Percentiles rank a stretch among this genome's conserved stretches.
phyloP scores from a whole-genome alignment of 75 land plant species.

The Picea sitchensis region DNA sequence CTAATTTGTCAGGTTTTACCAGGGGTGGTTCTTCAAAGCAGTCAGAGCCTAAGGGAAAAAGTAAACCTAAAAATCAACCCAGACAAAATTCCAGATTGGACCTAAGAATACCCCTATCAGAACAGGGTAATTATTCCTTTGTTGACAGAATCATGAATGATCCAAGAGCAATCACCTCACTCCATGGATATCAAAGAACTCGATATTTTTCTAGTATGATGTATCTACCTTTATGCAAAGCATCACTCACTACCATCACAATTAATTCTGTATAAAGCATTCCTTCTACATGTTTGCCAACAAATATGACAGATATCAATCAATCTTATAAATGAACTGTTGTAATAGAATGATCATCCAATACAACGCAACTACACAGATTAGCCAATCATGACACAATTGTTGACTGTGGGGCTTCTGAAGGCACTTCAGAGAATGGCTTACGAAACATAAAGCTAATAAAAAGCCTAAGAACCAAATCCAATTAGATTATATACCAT shows the following conservation, averaged over 20 bases:
- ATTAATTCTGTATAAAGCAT: not conserved
- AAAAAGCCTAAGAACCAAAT: not conserved
- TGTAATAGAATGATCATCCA: not conserved
- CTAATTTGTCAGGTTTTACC: too few species aligned
- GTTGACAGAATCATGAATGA: too few species aligned
- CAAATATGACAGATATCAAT: not conserved
- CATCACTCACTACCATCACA: not conserved
- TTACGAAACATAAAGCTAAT: not conserved
- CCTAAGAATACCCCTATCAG: too few species aligned
- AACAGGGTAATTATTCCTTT: too few species aligned
- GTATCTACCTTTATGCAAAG: not conserved
- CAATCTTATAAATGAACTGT: not conserved
- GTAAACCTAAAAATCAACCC: too few species aligned
- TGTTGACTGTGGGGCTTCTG: not conserved
- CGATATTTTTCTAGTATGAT: not conserved
- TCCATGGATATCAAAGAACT: too few species aligned
- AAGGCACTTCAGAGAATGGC: not conserved
- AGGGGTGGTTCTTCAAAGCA: too few species aligned
- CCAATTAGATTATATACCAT: conserved; percentile 32
- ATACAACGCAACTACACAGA: not conserved
- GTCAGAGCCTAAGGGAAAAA: too few species aligned
- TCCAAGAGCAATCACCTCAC: too few species aligned
- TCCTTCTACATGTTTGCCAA: not conserved
- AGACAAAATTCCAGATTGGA: too few species aligned
- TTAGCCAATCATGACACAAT: not conserved